These are phyloP conservation scores for Brassica napus DNA, from an alignment of 345 rosid genomes.

Conservation along the genomic window DNA sequence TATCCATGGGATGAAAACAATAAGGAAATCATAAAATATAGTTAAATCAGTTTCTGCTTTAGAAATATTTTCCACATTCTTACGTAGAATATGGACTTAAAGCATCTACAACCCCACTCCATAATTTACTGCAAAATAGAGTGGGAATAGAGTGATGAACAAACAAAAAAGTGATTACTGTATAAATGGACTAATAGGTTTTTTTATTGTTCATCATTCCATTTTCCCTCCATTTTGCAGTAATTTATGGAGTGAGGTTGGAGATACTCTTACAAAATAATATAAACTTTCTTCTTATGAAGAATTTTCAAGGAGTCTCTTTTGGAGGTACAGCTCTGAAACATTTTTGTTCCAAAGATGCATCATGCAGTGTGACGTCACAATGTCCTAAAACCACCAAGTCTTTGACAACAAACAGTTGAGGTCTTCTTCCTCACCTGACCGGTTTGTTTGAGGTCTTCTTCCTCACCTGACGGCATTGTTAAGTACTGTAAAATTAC, in stretches of 20 bases:
- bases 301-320: not conserved
- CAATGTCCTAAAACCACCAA: not conserved
- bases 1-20: not conserved
- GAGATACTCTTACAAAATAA: not conserved
- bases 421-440: not conserved
- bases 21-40: not conserved
- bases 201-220: too few species aligned
- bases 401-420: constrained; percentile 8
- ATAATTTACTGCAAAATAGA: too few species aligned
- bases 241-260: too few species aligned
- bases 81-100: not conserved
- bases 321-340: not conserved
- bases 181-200: too few species aligned
- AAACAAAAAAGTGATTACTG: too few species aligned
- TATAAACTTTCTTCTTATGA: not conserved
- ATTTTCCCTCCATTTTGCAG: too few species aligned
- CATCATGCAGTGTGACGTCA: not conserved
- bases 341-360: not conserved
- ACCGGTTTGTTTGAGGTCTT: too few species aligned
- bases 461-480: constrained; percentile 1
- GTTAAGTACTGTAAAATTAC: not conserved
- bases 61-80: not conserved
- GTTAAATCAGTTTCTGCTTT: not conserved
- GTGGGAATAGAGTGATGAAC: too few species aligned
- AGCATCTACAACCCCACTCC: too few species aligned